phyloP scores from a whole-genome alignment of 345 rosid genomes.

The Rhizophora apiculata region DNA sequence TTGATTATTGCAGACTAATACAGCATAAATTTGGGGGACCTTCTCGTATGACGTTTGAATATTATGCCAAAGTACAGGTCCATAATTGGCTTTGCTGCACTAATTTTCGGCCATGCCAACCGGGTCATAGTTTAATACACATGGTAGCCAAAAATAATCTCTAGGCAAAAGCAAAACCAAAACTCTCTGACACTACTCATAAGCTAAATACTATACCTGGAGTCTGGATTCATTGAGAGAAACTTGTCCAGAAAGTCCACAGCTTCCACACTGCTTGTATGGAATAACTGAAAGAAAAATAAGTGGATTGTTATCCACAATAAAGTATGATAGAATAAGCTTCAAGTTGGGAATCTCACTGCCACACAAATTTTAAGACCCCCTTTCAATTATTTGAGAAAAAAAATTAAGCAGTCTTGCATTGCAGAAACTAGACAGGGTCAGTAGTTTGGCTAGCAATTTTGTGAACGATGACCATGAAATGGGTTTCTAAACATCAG shows the following conservation, averaged over 20 bases:
- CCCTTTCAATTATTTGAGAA: background rate
- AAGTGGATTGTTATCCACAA: conserved; percentile 18
- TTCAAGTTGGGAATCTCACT: background rate
- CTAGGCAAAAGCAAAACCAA: background rate
- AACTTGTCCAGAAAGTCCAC: conserved; percentile 72
- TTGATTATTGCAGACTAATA: background rate
- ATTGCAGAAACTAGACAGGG: background rate
- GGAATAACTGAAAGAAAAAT: conserved; percentile 58
- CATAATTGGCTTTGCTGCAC: background rate
- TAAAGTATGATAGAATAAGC: background rate
- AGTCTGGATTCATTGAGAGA: conserved; percentile 79
- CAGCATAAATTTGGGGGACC: no score
- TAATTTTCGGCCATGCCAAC: background rate
- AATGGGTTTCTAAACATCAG: no score
- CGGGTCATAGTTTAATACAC: background rate
- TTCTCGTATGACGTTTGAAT: no score
- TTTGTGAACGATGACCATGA: no score
- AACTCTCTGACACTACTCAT: background rate
- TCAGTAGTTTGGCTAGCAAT: no score
- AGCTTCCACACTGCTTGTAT: conserved; percentile 71
- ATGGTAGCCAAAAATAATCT: no score
- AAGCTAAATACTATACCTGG: conserved; percentile 44
- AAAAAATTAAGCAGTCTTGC: background rate
- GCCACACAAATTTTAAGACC: background rate
- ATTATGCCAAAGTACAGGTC: background rate